phyloP scores from a whole-genome alignment of 2,329 filamentous ascomycete species.

The Didymosphaeria variabile region DNA sequence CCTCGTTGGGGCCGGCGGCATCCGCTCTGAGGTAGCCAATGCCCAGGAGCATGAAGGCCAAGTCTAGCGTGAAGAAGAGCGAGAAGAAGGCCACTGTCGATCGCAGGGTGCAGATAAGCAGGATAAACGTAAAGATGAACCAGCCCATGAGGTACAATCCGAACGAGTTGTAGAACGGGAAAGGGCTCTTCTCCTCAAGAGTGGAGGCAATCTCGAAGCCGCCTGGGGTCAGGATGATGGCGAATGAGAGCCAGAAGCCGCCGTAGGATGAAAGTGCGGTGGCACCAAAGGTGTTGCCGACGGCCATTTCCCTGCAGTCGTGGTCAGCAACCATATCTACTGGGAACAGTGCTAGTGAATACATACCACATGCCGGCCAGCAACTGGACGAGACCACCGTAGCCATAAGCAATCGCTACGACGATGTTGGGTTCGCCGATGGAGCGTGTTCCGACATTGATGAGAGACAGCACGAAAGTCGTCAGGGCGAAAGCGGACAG shows the following conservation, averaged over 20 bases:
- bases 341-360: not conserved
- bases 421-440: conserved; percentile 57
- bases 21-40: conserved; percentile 61
- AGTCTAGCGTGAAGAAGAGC: conserved; percentile 66
- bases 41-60: conserved; percentile 67
- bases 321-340: conserved; percentile 12
- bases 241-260: conserved; percentile 69
- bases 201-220: conserved; percentile 59
- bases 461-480: conserved; percentile 66
- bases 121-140: conserved; percentile 67
- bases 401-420: conserved; percentile 59
- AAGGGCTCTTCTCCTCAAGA: conserved; percentile 43
- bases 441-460: conserved; percentile 57
- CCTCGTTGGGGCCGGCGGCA: conserved; percentile 51
- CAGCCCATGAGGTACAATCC: conserved; percentile 68
- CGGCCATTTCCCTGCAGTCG: conserved; percentile 58
- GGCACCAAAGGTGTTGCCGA: conserved; percentile 71
- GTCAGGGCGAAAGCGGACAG: conserved; percentile 72
- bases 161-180: conserved; percentile 61
- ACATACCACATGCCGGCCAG: conserved; percentile 65
- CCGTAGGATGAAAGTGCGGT: conserved; percentile 69
- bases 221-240: conserved; percentile 66
- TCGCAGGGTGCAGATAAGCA: conserved; percentile 64
- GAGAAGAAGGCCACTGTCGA: conserved; percentile 67
- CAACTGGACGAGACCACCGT: conserved; percentile 61